Base-by-base conservation (phyloP, 2,329 filamentous ascomycete genomes). In the Fusarium anthophilum region DNA sequence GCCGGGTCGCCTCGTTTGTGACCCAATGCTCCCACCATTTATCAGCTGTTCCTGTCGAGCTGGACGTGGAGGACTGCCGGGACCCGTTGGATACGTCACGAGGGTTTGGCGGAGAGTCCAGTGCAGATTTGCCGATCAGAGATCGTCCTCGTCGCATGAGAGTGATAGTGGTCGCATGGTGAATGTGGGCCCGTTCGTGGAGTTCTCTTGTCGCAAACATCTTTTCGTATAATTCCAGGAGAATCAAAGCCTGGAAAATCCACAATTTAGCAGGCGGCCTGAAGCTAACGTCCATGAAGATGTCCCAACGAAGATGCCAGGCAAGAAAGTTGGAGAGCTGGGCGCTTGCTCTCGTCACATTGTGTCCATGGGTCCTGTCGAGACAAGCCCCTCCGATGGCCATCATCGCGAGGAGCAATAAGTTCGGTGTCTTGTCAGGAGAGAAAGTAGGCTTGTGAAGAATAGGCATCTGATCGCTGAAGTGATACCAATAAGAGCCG, bases 11-110 rank as follows among this genome's bases (percentile, higher is more conserved):
- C 81, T 99, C 96, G 57, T 95, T 95, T 18, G 92, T 95, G 78
- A 98, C 96, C 96, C 96, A 98, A 76, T 94, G 91, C 77, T 95
- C 93, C 96, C 96, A 99, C 87, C 93, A 96, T 74, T 97, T 95
- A 72, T 98, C 94, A 0, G 92, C 89, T 1, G 92, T 94, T 74
- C 93, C 91, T 8, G 88, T 86, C 28, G 83, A 81, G 8, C 90
- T 91, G 1, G 91, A 90, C 1, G 90, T 86, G 8, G 89, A 91
- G 5, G 89, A 91, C 47, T 91, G 89, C 7, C 89, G 84, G 22
- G 90, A 91, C 28, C 87, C 86, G 73, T 86, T 87, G 24, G 82
- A 79, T 11, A 84, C 84, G 48, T 94, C 92, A 61, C 92, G 89
- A 45, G 89, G 86, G 73, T 92, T 94, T 0, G 94, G 93, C 4